Conservation (phyloP, 2,329 filamentous ascomycete species). For the Colletotrichum cordylinicola region DNA sequence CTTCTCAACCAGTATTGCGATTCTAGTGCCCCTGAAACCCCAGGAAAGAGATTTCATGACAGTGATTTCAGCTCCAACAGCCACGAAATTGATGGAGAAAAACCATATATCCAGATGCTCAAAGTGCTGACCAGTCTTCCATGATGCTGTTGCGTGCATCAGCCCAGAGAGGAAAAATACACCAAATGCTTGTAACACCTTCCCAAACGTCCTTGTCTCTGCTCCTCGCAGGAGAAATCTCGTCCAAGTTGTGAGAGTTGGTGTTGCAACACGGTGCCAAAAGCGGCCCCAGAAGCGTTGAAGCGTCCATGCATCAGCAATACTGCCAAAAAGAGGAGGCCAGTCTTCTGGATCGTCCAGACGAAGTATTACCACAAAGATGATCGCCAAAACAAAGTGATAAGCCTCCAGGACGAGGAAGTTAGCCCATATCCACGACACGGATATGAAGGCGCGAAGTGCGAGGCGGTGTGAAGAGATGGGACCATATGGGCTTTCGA, state of each 20-base stretch:
- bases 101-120: background rate
- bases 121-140: background rate
- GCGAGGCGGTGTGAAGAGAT: background rate
- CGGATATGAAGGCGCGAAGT: background rate
- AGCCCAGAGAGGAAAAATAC: slow-evolving; percentile 39
- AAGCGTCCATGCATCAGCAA: background rate
- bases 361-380: background rate
- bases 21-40: background rate
- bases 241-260: background rate
- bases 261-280: slow-evolving; percentile 12
- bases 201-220: background rate
- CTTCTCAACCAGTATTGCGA: background rate
- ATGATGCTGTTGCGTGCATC: slow-evolving; percentile 42
- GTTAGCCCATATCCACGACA: slow-evolving; percentile 16
- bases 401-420: background rate
- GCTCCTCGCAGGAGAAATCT: background rate
- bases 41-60: background rate
- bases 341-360: slow-evolving; percentile 12
- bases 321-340: slow-evolving; percentile 17
- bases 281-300: slow-evolving; percentile 17
- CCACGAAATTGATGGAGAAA: background rate
- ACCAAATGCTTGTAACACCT: background rate
- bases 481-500: background rate
- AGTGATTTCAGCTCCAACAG: background rate
- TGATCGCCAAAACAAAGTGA: background rate